Evolutionary conservation across 208 protist species (phyloP).

Genomic region (Trypanosoma cruzi): DNA sequence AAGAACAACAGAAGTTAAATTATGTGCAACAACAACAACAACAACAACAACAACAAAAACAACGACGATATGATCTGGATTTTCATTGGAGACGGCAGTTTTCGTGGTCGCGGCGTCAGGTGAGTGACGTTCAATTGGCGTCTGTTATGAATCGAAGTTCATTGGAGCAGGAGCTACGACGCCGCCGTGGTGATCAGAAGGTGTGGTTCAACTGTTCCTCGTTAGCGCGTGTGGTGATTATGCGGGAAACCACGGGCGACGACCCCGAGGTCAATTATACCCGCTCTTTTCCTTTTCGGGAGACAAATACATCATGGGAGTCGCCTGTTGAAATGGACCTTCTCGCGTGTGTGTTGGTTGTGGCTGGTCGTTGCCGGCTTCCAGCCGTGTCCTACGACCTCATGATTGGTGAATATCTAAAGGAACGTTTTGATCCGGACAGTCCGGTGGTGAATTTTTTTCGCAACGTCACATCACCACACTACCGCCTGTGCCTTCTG

Average conservation of each 20-base stretch:
- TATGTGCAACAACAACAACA: neutral
- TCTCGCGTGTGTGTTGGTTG: constrained; percentile 73
- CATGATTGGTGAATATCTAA: constrained; percentile 47
- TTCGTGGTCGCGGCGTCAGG: neutral
- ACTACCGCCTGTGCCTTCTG: constrained; percentile 35
- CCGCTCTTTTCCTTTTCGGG: constrained; percentile 59
- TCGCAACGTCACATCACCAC: constrained; percentile 39
- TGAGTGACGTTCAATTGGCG: neutral
- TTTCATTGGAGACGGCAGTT: neutral
- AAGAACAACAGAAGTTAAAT: constrained; percentile 32
- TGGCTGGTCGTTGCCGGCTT: constrained; percentile 38
- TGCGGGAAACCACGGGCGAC: constrained; percentile 7
- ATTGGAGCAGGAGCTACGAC: constrained; percentile 17
- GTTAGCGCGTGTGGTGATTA: constrained; percentile 22
- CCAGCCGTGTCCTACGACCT: constrained; percentile 39
- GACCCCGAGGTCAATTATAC: constrained; percentile 10
- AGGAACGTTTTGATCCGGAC: constrained; percentile 58
- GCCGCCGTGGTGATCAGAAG: constrained; percentile 1
- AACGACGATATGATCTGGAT: constrained; percentile 36
- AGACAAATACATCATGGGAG: constrained; percentile 75
- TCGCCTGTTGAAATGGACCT: constrained; percentile 76
- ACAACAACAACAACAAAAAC: constrained; percentile 25
- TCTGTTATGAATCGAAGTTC: neutral
- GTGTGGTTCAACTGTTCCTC: constrained; percentile 24
- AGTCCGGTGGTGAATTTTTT: constrained; percentile 49